A percentile compares a stretch with the other conserved stretches of the same genome.
phyloP scores from a whole-genome alignment of 192 early-diverging fungal species.

The Coemansia sp. region DNA sequence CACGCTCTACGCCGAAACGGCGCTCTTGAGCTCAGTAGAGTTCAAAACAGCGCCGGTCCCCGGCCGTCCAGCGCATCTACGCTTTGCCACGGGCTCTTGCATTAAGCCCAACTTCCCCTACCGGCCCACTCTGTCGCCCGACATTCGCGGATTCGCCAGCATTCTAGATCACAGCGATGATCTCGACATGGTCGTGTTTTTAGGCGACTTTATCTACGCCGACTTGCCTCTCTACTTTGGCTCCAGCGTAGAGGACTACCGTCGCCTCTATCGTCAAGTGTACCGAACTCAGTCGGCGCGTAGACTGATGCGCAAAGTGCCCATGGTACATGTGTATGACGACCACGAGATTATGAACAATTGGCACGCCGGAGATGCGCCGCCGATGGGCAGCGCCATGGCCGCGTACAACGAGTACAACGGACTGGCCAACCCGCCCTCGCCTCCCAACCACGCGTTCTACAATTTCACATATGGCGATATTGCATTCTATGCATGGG shows the following conservation, averaged over 20 bases:
- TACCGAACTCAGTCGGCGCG: slow-evolving; percentile 40
- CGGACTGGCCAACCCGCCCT: slow-evolving; percentile 34
- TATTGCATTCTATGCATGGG: slow-evolving; percentile 53
- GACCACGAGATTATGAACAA: slow-evolving; percentile 59
- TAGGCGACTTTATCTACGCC: slow-evolving; percentile 59
- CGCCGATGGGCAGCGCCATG: slow-evolving; percentile 48
- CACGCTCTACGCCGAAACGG: slow-evolving; percentile 19
- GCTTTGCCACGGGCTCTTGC: slow-evolving; percentile 53
- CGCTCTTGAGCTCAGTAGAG: slow-evolving; percentile 29
- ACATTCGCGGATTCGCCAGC: slow-evolving; percentile 45
- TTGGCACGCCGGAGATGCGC: slow-evolving; percentile 42
- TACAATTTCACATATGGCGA: slow-evolving; percentile 53
- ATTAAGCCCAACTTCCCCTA: slow-evolving; percentile 58
- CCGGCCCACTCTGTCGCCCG: slow-evolving; percentile 19
- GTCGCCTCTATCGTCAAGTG: slow-evolving; percentile 51
- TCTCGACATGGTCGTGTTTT: slow-evolving; percentile 49
- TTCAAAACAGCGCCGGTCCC: slow-evolving; percentile 36
- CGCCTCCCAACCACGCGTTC: slow-evolving; percentile 24
- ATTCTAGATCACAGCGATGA: slow-evolving; percentile 40
- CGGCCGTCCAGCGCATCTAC: slow-evolving; percentile 20
- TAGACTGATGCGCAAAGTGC: slow-evolving; percentile 31
- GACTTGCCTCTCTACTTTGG: slow-evolving; percentile 54
- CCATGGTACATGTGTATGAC: slow-evolving; percentile 55
- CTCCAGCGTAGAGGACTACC: slow-evolving; percentile 36
- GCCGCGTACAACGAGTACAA: slow-evolving; percentile 53